Evolutionary conservation across 768 basidiomycete species (phyloP).

Genomic region (Boletus sp.): DNA sequence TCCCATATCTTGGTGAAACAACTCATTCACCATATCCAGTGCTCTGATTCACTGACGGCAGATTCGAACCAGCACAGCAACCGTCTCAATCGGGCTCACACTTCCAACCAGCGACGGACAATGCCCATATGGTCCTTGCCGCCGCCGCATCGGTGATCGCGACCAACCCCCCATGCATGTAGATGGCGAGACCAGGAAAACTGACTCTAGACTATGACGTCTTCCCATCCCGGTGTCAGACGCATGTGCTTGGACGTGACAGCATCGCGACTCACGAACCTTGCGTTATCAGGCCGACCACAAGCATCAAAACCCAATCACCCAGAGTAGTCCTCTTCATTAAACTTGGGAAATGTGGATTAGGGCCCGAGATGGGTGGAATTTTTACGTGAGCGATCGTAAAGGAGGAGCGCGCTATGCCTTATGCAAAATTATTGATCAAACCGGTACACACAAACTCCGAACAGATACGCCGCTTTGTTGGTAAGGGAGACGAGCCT

Average conservation of each 20-base stretch:
- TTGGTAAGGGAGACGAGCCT: not conserved
- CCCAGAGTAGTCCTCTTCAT: not conserved
- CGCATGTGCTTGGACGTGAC: not conserved
- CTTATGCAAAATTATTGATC: conserved; percentile 4
- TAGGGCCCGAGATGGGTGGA: conserved; percentile 4
- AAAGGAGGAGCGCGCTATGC: conserved; percentile 9
- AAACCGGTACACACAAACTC: conserved; percentile 5
- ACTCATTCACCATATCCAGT: conserved; percentile 10
- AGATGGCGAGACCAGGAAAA: too few species aligned
- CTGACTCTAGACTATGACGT: too few species aligned
- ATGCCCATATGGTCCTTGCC: not conserved
- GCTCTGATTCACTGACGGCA: conserved; percentile 18
- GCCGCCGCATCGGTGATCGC: not conserved
- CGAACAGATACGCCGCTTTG: not conserved
- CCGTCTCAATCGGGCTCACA: conserved; percentile 1
- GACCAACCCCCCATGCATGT: too few species aligned
- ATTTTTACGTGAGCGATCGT: conserved; percentile 23
- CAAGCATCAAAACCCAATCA: not conserved
- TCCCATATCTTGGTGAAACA: conserved; percentile 19
- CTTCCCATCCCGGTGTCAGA: not conserved
- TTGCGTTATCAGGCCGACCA: not conserved
- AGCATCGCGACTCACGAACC: not conserved
- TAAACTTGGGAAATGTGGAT: not conserved
- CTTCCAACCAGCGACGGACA: not conserved
- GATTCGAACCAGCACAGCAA: conserved; percentile 9